These are phyloP conservation scores for Fraxinus paxiana DNA, from an alignment of 305 asterid genomes.

Conservation along the genomic window DNA sequence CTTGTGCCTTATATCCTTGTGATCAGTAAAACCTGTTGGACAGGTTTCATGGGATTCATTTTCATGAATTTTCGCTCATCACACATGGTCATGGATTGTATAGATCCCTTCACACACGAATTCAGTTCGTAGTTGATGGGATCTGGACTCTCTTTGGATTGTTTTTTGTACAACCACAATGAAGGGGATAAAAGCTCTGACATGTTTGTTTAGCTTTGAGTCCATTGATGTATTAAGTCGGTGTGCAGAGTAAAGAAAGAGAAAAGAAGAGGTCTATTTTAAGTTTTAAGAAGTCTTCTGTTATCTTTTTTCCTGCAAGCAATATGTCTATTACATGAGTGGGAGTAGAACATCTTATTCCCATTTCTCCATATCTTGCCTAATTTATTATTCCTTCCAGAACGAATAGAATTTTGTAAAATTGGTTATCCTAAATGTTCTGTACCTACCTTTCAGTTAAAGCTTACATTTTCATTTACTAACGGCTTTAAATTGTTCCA, in stretches of 20 bases:
- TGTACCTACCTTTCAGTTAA: neutral
- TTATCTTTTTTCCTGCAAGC: neutral
- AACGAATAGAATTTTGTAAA: neutral
- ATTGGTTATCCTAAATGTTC: neutral
- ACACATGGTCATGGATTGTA: slow-evolving; percentile 11
- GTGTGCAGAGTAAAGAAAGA: slow-evolving; percentile 4
- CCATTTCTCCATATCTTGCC: neutral
- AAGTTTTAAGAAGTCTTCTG: slow-evolving; percentile 1
- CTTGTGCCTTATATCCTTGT: neutral
- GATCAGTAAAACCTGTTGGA: slow-evolving; percentile 10
- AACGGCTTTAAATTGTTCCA: slow-evolving; percentile 8
- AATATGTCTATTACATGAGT: neutral
- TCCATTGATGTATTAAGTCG: neutral
- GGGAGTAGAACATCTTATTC: neutral
- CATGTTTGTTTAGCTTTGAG: neutral
- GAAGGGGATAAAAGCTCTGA: neutral
- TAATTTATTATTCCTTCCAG: neutral
- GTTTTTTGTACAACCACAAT: neutral
- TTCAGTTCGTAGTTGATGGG: neutral
- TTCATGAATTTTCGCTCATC: neutral
- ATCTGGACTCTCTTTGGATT: neutral
- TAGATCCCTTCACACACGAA: neutral
- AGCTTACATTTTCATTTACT: neutral
- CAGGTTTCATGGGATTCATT: neutral
- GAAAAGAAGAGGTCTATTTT: slow-evolving; percentile 1